Evolutionary conservation across 2,329 filamentous ascomycete genomes (phyloP).

Genomic region (Scytalidium lignicola): DNA sequence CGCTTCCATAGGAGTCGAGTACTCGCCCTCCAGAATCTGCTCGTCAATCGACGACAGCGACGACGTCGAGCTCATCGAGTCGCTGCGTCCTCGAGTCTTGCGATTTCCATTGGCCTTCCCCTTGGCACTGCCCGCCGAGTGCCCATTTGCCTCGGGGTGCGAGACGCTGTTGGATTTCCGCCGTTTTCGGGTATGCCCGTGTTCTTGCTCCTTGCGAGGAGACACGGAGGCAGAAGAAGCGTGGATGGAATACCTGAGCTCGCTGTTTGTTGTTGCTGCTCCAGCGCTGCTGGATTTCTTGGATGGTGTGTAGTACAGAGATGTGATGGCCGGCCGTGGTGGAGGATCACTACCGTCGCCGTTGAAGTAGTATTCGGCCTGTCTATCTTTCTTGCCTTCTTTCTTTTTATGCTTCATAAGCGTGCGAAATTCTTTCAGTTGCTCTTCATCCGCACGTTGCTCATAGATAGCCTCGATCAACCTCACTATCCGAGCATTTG

Average conservation of each 20-base stretch:
- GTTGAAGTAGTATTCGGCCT: conserved; percentile 47
- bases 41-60: conserved; percentile 32
- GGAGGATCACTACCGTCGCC: conserved; percentile 25
- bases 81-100: conserved; percentile 11
- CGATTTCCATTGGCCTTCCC: not conserved
- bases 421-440: conserved; percentile 44
- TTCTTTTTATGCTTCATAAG: conserved; percentile 50
- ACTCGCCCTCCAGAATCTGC: conserved; percentile 14
- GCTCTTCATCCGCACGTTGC: conserved; percentile 49
- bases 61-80: conserved; percentile 29
- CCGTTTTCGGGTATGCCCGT: not conserved
- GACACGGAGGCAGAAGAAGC: not conserved
- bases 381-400: conserved; percentile 50
- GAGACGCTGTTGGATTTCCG: not conserved
- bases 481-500: conserved; percentile 46
- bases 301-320: not conserved
- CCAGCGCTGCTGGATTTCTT: not conserved
- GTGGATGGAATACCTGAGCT: not conserved
- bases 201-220: not conserved
- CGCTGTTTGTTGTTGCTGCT: not conserved
- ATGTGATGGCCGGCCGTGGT: conserved; percentile 6
- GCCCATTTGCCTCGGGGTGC: not conserved
- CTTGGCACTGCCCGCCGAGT: not conserved
- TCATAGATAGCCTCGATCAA: conserved; percentile 55
- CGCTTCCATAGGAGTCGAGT: conserved; percentile 5